Evolutionary conservation across 805 yeast genomes (phyloP).

Genomic region (Cyberlindnera lachancei): DNA sequence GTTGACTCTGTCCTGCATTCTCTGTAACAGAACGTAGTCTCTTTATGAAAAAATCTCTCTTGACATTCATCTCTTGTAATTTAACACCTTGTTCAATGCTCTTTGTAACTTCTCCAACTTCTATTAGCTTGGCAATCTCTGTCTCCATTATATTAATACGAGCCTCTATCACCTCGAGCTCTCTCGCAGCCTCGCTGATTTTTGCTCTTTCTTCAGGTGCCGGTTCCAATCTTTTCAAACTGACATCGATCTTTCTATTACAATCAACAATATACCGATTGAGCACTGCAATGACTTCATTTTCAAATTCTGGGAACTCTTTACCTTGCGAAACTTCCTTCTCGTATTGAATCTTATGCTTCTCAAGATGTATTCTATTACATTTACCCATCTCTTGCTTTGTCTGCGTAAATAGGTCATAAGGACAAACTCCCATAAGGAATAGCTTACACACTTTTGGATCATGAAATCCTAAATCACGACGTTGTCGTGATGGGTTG

Average conservation of each 20-base stretch:
- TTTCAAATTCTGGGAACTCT: slow-evolving; percentile 38
- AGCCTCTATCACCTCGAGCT: slow-evolving; percentile 54
- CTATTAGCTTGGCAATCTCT: slow-evolving; percentile 50
- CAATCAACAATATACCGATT: slow-evolving; percentile 58
- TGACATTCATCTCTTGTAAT: slow-evolving; percentile 36
- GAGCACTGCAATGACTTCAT: slow-evolving; percentile 37
- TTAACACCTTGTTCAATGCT: slow-evolving; percentile 42
- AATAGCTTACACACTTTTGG: slow-evolving; percentile 70
- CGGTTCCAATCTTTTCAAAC: slow-evolving; percentile 57
- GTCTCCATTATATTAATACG: slow-evolving; percentile 59
- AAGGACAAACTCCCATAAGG: slow-evolving; percentile 81
- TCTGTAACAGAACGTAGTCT: slow-evolving; percentile 57
- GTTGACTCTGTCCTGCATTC: slow-evolving; percentile 75
- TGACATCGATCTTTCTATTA: slow-evolving; percentile 54
- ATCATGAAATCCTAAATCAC: slow-evolving; percentile 39
- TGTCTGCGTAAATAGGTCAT: slow-evolving; percentile 74
- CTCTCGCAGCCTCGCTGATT: slow-evolving; percentile 46
- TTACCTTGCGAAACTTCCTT: slow-evolving; percentile 33
- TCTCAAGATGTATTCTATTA: slow-evolving; percentile 66
- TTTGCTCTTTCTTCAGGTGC: slow-evolving; percentile 67
- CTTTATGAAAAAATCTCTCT: slow-evolving; percentile 46
- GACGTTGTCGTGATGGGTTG: slow-evolving; percentile 31
- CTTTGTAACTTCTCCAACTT: slow-evolving; percentile 41
- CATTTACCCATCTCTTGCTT: slow-evolving; percentile 80
- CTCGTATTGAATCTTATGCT: slow-evolving; percentile 65